phyloP scores from a whole-genome alignment of 495 filamentous ascomycete genomes.

The Penicillium herquei region DNA sequence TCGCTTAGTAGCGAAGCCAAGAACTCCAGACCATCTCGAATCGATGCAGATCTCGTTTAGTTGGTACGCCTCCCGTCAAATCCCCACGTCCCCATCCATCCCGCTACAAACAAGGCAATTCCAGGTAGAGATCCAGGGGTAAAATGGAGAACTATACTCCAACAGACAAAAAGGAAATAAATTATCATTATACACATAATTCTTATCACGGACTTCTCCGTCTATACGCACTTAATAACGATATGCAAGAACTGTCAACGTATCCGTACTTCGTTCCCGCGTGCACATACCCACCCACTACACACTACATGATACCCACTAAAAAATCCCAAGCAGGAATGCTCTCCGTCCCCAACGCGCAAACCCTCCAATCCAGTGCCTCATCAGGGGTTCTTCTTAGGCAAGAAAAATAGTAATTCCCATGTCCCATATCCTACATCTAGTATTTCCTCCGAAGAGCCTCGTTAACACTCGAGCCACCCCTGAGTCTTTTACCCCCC shows the following conservation, averaged over 20 bases:
- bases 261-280: not conserved
- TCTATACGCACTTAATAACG: not conserved
- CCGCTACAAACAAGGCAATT: not conserved
- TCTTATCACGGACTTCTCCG: not conserved
- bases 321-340: too few relatives aligned
- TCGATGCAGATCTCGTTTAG: too few relatives aligned
- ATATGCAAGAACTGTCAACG: not conserved
- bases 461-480: slow-evolving; percentile 4
- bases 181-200: not conserved
- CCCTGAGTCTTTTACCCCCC: not conserved
- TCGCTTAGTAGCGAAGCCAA: too few relatives aligned
- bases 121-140: not conserved
- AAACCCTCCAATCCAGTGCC: too few relatives aligned
- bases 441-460: slow-evolving; percentile 2
- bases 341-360: too few relatives aligned
- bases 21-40: too few relatives aligned
- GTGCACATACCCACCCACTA: too few relatives aligned
- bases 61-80: too few relatives aligned
- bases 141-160: not conserved
- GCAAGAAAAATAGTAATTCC: not conserved
- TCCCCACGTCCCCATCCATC: not conserved
- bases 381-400: too few relatives aligned
- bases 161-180: not conserved
- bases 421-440: not conserved
- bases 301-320: too few relatives aligned